These are phyloP conservation scores for Millerozyma acaciae DNA, from an alignment of 805 yeast species.

Conservation along the genomic window DNA sequence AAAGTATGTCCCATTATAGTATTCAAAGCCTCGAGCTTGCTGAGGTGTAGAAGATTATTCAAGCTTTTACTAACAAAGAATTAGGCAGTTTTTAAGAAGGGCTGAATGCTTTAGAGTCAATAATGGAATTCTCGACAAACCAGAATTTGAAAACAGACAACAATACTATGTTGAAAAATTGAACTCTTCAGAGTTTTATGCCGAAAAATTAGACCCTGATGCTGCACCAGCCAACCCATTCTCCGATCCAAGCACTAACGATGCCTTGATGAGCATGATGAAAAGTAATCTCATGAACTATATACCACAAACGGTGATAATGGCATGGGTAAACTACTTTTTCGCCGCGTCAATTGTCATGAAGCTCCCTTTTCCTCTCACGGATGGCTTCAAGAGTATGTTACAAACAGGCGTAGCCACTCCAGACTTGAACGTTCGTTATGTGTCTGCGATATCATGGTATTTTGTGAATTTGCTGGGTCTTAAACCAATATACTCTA, in stretches of 20 bases:
- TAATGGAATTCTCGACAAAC: conserved; percentile 44
- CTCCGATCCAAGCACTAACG: conserved; percentile 66
- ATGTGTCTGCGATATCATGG: conserved; percentile 95
- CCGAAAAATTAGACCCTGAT: conserved; percentile 40
- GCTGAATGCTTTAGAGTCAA: conserved; percentile 57
- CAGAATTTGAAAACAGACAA: conserved; percentile 54
- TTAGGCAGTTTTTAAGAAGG: conserved; percentile 53
- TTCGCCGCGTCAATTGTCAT: conserved; percentile 85
- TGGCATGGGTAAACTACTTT: conserved; percentile 95
- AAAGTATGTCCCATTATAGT: conserved; percentile 18
- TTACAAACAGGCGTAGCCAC: conserved; percentile 84
- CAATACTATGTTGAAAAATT: conserved; percentile 45
- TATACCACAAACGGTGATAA: conserved; percentile 87
- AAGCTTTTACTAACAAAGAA: conserved; percentile 7
- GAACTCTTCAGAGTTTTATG: conserved; percentile 51
- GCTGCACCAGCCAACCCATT: conserved; percentile 55
- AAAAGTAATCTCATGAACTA: conserved; percentile 79
- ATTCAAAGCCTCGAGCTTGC: neutral
- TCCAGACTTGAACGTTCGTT: conserved; percentile 79
- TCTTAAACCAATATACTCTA: conserved; percentile 69
- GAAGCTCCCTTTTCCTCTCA: conserved; percentile 84
- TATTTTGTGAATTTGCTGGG: conserved; percentile 87
- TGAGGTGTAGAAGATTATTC: too few relatives aligned
- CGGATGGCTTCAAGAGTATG: conserved; percentile 87
- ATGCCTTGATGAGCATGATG: conserved; percentile 70